A percentile compares a stretch with the other conserved stretches of the same genome.
Conservation (phyloP, 495 filamentous ascomycete genomes). For the Glarea lozoyensis region DNA sequence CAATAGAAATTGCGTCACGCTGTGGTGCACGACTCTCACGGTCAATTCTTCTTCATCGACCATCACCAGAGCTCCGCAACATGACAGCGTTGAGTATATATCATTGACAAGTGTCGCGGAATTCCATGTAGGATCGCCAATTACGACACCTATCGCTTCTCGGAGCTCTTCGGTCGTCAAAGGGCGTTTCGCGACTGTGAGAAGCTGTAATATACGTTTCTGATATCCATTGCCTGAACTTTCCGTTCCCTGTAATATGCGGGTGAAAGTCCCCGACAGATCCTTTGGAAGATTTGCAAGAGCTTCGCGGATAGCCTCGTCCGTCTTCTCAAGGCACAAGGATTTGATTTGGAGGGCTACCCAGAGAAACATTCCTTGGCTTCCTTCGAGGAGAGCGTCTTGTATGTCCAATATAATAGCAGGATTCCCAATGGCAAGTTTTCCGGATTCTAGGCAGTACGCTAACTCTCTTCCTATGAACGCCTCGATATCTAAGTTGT, state of each 20-base stretch:
- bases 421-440: constrained; percentile 28
- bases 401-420: constrained; percentile 28
- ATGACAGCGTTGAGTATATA: constrained; percentile 25
- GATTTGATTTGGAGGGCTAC: constrained; percentile 34
- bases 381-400: constrained; percentile 23
- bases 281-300: constrained; percentile 32
- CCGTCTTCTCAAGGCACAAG: constrained; percentile 30
- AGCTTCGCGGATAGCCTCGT: constrained; percentile 30
- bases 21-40: constrained; percentile 32
- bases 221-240: constrained; percentile 17
- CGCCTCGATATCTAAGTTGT: constrained; percentile 30
- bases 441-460: constrained; percentile 21
- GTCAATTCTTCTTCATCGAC: constrained; percentile 36
- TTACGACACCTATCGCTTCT: constrained; percentile 32
- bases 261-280: constrained; percentile 30
- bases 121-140: constrained; percentile 28
- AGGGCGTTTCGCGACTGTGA: constrained; percentile 26
- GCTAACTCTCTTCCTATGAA: constrained; percentile 30
- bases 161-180: constrained; percentile 32
- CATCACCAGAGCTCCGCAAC: constrained; percentile 34
- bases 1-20: constrained; percentile 34
- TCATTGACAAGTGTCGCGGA: constrained; percentile 27
- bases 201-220: constrained; percentile 23
- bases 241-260: constrained; percentile 27
- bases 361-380: constrained; percentile 40